Evolutionary conservation across 495 filamentous ascomycete genomes (phyloP), one percentile per base, ranked within the genome.

Genomic region (Penicillium herquei): DNA sequence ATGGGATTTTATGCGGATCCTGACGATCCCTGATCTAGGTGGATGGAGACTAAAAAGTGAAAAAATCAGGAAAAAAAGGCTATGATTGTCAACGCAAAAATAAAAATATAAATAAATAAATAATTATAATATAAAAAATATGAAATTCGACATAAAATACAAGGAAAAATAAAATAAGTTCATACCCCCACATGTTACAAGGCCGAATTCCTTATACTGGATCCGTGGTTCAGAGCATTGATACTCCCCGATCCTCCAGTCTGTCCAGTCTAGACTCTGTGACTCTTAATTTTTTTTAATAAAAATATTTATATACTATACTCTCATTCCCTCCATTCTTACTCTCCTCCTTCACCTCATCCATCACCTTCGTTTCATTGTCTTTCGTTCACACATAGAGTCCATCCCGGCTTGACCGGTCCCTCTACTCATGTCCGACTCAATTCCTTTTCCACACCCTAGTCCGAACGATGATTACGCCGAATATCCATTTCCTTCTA

Each of bases 391-490:
- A 8, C 41, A 35, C 45, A 40, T 39, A 51, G 26, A 34, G 6
- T 35, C 26, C 6, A 9, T 3, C 32, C 10, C 10, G 33, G 16
- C 31, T 39, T 35, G 7, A 26, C 43, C 34, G 43, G 43, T 39
- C 31, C 45, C 31, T 48, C 12, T 33, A 42, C 50, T 41, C 30
- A 67, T 67, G 65, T 67, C 65, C 62, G 51, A 54, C 43, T 33
- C 49, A 14, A 57, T 62, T 35, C 44, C 41, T 44, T 52, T 54
- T 18, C 65, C 65, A 11, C 60, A 61, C 41, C 65, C 65, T 11
- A 68, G 60, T 33, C 65, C 65, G 6, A 59, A 39, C 49, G 65
- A 68, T 59, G 63, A 68, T 43, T 59, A 59, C 16, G 48, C 54
- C 30, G 65, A 68, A 55, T 58, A 55, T 30, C 59, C 63, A 30